Percentiles rank a stretch among this genome's conserved stretches.
Conservation (phyloP, 2,329 filamentous ascomycete species). For the Talaromyces funiculosus region DNA sequence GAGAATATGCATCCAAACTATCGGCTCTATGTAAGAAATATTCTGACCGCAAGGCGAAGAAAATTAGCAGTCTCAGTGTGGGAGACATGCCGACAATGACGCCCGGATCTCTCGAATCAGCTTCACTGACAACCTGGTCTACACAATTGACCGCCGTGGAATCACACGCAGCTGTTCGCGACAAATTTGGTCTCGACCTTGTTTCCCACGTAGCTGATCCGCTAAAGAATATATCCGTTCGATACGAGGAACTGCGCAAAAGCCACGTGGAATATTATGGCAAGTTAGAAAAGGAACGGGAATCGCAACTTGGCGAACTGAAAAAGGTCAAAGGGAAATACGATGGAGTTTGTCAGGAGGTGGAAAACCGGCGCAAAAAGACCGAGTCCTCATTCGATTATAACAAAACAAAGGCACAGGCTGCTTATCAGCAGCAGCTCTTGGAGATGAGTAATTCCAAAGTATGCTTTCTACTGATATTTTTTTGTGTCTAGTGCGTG, state of each 20-base stretch:
- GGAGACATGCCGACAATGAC: conserved; percentile 91
- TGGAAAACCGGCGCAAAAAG: conserved; percentile 92
- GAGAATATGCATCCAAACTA: conserved; percentile 90
- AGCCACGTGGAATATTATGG: conserved; percentile 81
- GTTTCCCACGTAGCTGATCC: conserved; percentile 79
- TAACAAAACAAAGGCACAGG: conserved; percentile 80
- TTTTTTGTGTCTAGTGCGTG: no score
- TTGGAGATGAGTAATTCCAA: conserved; percentile 96
- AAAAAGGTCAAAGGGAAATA: conserved; percentile 92
- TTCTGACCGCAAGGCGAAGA: conserved; percentile 92
- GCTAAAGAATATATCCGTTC: conserved; percentile 64
- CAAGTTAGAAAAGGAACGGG: conserved; percentile 84
- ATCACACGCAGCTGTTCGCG: conserved; percentile 79
- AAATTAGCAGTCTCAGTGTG: conserved; percentile 79
- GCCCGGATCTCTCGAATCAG: conserved; percentile 90
- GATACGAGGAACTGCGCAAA: conserved; percentile 90
- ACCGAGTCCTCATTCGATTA: conserved; percentile 85
- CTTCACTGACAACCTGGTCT: conserved; percentile 94
- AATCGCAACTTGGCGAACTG: conserved; percentile 74
- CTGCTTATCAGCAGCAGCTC: conserved; percentile 85
- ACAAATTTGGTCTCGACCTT: conserved; percentile 73
- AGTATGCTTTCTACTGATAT: no score
- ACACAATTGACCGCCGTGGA: conserved; percentile 90
- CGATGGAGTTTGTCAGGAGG: conserved; percentile 85
- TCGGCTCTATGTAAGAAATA: conserved; percentile 88